phyloP scores from a whole-genome alignment of 129 eudicot species.

The Dittrichia graveolens region DNA sequence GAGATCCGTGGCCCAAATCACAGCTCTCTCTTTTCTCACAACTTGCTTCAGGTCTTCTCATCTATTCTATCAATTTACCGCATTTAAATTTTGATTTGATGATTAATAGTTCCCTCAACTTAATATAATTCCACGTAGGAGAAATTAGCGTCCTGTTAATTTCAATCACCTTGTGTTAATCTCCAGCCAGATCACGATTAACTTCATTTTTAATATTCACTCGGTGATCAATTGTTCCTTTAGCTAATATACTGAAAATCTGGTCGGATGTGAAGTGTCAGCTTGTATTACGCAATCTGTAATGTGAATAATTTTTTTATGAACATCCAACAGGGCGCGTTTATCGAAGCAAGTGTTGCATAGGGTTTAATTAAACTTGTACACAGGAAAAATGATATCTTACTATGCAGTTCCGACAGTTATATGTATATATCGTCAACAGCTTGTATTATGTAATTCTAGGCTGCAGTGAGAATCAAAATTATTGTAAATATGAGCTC shows the following conservation, averaged over 20 bases:
- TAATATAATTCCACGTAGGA: neutral
- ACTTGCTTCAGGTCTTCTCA: conserved; percentile 59
- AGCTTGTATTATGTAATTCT: no score
- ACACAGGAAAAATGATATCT: no score
- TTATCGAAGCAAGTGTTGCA: no score
- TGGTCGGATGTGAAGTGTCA: neutral
- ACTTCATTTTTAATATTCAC: conserved; percentile 7
- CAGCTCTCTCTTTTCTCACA: conserved; percentile 62
- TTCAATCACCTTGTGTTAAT: neutral
- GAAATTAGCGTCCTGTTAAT: neutral
- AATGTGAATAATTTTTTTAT: neutral
- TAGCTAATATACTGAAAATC: neutral
- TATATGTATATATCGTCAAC: no score
- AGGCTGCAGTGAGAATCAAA: neutral
- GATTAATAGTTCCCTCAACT: neutral
- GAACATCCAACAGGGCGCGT: no score
- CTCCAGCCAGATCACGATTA: conserved; percentile 6
- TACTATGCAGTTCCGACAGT: no score
- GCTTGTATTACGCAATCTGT: conserved; percentile 8
- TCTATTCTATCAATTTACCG: neutral
- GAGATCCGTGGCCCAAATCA: conserved; percentile 84
- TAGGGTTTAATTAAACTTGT: no score
- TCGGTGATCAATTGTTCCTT: neutral
- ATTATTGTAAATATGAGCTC: neutral
- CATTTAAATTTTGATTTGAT: conserved; percentile 1